Conservation (phyloP, 164 flowering plant species). For the Santalum album region DNA sequence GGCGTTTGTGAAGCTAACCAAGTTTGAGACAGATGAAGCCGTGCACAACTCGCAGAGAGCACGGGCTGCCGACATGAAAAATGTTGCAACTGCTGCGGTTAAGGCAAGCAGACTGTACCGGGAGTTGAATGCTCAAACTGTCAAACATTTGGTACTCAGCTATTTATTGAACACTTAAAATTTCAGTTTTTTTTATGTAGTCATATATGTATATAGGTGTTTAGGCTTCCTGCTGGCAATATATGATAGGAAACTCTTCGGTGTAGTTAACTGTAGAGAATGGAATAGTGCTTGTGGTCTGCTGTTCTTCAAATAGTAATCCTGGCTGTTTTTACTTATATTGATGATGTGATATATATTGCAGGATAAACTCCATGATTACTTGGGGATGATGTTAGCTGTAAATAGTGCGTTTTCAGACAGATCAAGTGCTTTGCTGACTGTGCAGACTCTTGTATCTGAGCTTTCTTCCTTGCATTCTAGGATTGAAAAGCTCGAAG, state of each 20-base stretch:
- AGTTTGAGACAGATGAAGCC: conserved; percentile 5
- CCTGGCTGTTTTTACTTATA: too few species aligned
- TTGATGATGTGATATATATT: not conserved
- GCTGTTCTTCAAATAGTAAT: too few species aligned
- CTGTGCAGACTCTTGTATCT: not conserved
- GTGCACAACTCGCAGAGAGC: not conserved
- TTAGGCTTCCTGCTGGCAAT: too few species aligned
- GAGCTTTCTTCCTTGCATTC: conserved; percentile 5
- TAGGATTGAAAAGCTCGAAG: conserved; percentile 3
- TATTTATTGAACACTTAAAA: not conserved
- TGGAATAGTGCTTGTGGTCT: not conserved
- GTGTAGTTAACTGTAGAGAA: not conserved
- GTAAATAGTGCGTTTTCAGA: conserved; percentile 5
- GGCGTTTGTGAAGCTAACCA: conserved; percentile 2
- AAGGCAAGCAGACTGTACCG: conserved; percentile 5
- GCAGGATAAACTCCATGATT: conserved; percentile 5
- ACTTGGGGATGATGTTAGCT: conserved; percentile 4
- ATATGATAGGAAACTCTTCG: not conserved
- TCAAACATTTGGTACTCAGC: conserved; percentile 3
- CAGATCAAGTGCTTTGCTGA: conserved; percentile 3
- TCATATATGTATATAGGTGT: too few species aligned
- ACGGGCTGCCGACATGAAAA: not conserved
- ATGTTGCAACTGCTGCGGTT: conserved; percentile 1
- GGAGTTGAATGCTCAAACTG: conserved; percentile 4
- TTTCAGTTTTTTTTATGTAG: not conserved